These are phyloP conservation scores for Cryptococcus maquisensis DNA, from an alignment of 1,284 basidiomycete genomes.

Conservation along the genomic window DNA sequence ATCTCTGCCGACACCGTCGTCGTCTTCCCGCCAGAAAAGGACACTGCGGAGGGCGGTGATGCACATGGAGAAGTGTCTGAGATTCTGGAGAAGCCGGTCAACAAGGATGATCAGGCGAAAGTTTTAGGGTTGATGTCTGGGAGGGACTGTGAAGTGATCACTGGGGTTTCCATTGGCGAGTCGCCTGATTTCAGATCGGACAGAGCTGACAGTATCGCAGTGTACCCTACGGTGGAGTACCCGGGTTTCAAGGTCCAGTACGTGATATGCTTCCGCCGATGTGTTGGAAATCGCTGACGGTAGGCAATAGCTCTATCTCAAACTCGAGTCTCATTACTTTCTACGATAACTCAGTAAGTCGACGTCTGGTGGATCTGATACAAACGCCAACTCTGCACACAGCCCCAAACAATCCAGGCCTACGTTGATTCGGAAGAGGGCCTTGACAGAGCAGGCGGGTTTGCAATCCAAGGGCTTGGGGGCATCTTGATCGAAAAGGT, in stretches of 20 bases:
- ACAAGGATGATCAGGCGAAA: conserved; percentile 75
- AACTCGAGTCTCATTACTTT: conserved; percentile 78
- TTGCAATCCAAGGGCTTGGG: conserved; percentile 87
- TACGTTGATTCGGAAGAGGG: conserved; percentile 90
- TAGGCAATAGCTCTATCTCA: conserved; percentile 66
- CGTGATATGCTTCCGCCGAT: conserved; percentile 19
- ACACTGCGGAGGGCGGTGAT: conserved; percentile 46
- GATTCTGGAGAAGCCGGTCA: conserved; percentile 75
- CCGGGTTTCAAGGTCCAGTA: conserved; percentile 83
- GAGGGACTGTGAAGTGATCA: conserved; percentile 81
- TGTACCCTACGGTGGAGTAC: conserved; percentile 74
- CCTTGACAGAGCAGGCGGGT: conserved; percentile 85
- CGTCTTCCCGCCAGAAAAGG: conserved; percentile 68
- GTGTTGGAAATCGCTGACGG: neutral
- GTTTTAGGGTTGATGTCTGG: conserved; percentile 88
- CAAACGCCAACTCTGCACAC: neutral
- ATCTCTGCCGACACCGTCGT: conserved; percentile 93
- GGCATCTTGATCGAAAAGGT: conserved; percentile 74
- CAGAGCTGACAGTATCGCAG: conserved; percentile 47
- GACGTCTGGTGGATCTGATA: neutral
- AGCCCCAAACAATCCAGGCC: conserved; percentile 60
- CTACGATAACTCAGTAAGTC: conserved; percentile 60
- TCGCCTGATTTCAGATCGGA: conserved; percentile 6
- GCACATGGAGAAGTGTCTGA: conserved; percentile 37
- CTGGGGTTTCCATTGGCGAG: conserved; percentile 74